Base-by-base conservation (phyloP, 805 yeast genomes). In the Ogataea polymorpha region DNA sequence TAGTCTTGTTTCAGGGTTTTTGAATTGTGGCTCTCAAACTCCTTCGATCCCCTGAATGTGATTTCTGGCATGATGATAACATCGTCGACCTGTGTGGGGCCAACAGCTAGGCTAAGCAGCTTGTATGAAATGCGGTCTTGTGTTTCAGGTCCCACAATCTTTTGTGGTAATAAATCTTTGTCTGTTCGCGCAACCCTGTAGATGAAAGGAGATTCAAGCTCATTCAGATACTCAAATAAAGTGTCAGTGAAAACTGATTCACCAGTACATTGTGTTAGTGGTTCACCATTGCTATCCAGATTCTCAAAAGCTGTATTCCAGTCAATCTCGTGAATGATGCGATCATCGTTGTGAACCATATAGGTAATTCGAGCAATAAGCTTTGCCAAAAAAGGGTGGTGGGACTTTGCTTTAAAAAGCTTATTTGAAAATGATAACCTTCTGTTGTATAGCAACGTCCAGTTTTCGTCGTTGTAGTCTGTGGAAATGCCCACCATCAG, bases 371-470 rank as follows among this genome's bases (percentile, higher is more conserved):
- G 50, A 13, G 65, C 59, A 42, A 62, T 54, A 35, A 62, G 44
- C 39, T 59, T 59, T 1, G 65, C 62, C 16, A 62, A 46, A 34
- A 62, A 59, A 30, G 66, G 66, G 44, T 62, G 66, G 45, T 62
- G 65, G 2, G 62, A 46, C 41, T 61, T 60, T 7, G 63, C 55
- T 27, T 50, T 45, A 46, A 62, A 61, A 14, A 60, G 35, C 38
- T 51, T 52, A 17, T 48, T 59, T 23, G 59, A 51, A 28, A 61
- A 56, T 8, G 62, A 50, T 15, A 62, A 42, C 48, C 65, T 52
- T 42, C 66, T 47, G 39, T 60, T 62, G 55, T 58, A 62, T 14
- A 59, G 44, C 27, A 52, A 48, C 28, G 53, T 60, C 66, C 66
- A 62, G 41, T 56, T 54, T 17, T 39, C 39, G 33, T 61, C 60